Conservation (phyloP, 2,329 filamentous ascomycete species). For the Neurospora sp. region DNA sequence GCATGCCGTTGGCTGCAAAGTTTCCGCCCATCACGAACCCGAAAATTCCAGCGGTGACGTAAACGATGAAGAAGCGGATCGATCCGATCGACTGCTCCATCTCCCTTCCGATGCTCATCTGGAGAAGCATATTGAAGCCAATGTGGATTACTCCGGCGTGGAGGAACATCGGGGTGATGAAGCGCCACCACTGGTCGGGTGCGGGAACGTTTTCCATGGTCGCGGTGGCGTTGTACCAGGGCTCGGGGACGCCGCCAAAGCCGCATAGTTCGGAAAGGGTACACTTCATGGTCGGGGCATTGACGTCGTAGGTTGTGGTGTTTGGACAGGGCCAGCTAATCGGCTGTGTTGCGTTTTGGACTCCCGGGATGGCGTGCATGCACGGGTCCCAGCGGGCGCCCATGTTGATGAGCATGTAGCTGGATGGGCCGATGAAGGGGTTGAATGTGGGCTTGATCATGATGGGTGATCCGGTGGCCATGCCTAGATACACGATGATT, state of each 20-base stretch:
- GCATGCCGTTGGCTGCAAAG: conserved; percentile 71
- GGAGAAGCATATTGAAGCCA: conserved; percentile 86
- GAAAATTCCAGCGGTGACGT: conserved; percentile 86
- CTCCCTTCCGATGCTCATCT: conserved; percentile 80
- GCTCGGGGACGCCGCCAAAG: conserved; percentile 66
- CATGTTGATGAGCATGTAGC: conserved; percentile 91
- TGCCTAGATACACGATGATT: conserved; percentile 34
- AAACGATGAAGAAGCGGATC: conserved; percentile 81
- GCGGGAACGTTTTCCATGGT: conserved; percentile 41
- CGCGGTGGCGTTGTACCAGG: conserved; percentile 40
- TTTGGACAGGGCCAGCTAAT: conserved; percentile 75
- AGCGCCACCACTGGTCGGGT: conserved; percentile 94
- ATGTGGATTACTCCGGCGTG: conserved; percentile 94
- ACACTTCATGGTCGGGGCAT: conserved; percentile 47
- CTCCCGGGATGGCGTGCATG: conserved; percentile 72
- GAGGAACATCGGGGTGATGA: conserved; percentile 91
- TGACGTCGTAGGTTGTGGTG: conserved; percentile 49
- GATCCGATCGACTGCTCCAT: conserved; percentile 88
- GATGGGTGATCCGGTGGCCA: conserved; percentile 69
- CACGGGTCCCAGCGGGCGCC: conserved; percentile 86
- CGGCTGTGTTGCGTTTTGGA: conserved; percentile 42
- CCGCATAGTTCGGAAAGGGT: conserved; percentile 78
- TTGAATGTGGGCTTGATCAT: conserved; percentile 81
- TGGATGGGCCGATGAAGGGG: conserved; percentile 91
- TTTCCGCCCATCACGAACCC: conserved; percentile 93